Percentiles rank a stretch among this genome's conserved stretches.
These are phyloP conservation scores for Pterula multifida DNA, from an alignment of 1,284 basidiomycete genomes.

Conservation along the genomic window DNA sequence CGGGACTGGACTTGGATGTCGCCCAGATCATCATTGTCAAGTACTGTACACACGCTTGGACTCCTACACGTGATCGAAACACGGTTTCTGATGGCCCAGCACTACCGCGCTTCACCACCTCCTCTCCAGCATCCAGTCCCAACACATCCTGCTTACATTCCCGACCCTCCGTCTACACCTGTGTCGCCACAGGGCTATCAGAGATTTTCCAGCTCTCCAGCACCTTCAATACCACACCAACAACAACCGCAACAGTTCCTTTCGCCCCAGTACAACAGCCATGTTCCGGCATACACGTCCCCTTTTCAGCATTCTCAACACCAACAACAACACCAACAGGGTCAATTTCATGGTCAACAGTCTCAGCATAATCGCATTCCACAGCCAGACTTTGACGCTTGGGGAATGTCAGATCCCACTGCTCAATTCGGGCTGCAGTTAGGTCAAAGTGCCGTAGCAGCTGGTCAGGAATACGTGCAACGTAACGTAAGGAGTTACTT, in stretches of 20 bases:
- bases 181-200: conserved; percentile 67
- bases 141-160: conserved; percentile 81
- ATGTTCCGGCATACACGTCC: conserved; percentile 12
- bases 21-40: too few species aligned
- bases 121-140: conserved; percentile 84
- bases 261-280: conserved; percentile 24
- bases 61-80: too few species aligned
- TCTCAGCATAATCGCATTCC: conserved; percentile 2
- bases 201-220: conserved; percentile 55
- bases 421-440: conserved; percentile 96
- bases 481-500: conserved; percentile 62
- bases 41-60: too few species aligned
- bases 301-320: conserved; percentile 19
- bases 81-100: conserved; percentile 26
- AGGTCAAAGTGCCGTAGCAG: conserved; percentile 83
- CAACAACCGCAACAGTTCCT: conserved; percentile 18
- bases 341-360: conserved; percentile 11
- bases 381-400: conserved; percentile 50
- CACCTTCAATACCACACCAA: conserved; percentile 22
- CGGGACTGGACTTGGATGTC: too few species aligned
- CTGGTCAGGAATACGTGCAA: conserved; percentile 93
- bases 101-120: conserved; percentile 55
- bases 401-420: conserved; percentile 87
- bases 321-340: conserved; percentile 17
- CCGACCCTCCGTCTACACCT: conserved; percentile 78